These are phyloP conservation scores for Bacterosira constricta DNA, from an alignment of 108 stramenopile species.

Conservation along the genomic window DNA sequence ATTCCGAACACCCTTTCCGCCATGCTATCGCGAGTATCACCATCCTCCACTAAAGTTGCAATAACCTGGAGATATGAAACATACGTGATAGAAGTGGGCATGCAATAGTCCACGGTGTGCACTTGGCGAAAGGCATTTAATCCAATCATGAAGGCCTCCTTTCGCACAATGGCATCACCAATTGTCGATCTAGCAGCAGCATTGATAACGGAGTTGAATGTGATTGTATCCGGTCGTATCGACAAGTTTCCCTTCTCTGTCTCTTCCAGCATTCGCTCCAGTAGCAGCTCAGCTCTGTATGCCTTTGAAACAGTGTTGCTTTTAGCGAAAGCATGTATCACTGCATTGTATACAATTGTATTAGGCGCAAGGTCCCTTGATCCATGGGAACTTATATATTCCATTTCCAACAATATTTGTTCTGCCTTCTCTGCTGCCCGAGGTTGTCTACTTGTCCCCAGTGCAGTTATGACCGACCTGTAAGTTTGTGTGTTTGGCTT, in stretches of 20 bases:
- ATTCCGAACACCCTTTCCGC: conserved; percentile 34
- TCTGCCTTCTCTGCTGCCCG: conserved; percentile 41
- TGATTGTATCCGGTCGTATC: conserved; percentile 63
- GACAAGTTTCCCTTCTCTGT: conserved; percentile 31
- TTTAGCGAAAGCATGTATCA: conserved; percentile 61
- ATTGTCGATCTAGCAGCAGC: conserved; percentile 41
- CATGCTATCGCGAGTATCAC: conserved; percentile 42
- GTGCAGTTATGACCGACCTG: conserved; percentile 32
- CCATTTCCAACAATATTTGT: conserved; percentile 61
- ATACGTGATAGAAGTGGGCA: conserved; percentile 38
- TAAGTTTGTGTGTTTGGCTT: conserved; percentile 65
- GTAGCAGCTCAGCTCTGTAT: conserved; percentile 39
- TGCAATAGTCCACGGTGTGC: conserved; percentile 33
- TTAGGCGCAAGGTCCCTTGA: conserved; percentile 48
- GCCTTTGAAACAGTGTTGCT: conserved; percentile 56
- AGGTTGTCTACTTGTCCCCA: conserved; percentile 30
- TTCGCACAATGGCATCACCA: conserved; percentile 25
- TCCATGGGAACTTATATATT: conserved; percentile 35
- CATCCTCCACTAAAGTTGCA: conserved; percentile 29
- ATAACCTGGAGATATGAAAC: conserved; percentile 30
- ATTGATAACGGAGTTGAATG: conserved; percentile 74
- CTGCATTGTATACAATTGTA: conserved; percentile 68
- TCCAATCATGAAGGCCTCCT: conserved; percentile 35
- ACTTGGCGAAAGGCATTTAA: conserved; percentile 31
- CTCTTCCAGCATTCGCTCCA: conserved; percentile 52